Base-by-base conservation (phyloP, 2,329 filamentous ascomycete species). In the Botrytis aclada region DNA sequence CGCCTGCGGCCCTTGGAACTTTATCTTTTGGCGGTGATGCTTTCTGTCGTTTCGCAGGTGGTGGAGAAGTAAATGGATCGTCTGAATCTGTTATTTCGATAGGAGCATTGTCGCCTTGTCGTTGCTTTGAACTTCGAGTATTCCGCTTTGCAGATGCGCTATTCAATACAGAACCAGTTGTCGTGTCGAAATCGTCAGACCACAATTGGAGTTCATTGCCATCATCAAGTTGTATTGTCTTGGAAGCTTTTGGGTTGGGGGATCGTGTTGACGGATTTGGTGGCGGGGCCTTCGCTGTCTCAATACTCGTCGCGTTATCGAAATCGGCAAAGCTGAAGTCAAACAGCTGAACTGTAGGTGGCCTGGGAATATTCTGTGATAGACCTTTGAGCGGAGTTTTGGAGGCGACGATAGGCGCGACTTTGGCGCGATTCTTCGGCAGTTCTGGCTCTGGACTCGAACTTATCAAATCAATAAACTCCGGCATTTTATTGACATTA, bases 131-230 rank as follows among this genome's bases (percentile, higher is more conserved):
- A 14, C 5, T 39, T 47, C 22, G 39, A 16, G 47, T 22, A 58
- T 71, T 43, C 29, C 22, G 37, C 29, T 71, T 56, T 29, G 62
- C n/a, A 43, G 70, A 10, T 58, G 61, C 34, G 22, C 39, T 29
- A 45, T 58, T 58, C 20, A 60, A 20, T 16, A 58, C 22, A n/a
- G 70, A 71, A 16, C 37, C 70, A 7, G 82, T 79, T 0, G 82
- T 84, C 12, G 80, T 81, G 60, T 86, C 83, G 66, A 84, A 84
- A 61, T 86, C 84, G 58, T 74, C 72, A n/a, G 72, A 72, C 34
- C 56, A 47, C 43, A 67, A 51, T 39, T 69, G 60, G 41, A 63
- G 10, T 39, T 45, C 34, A 32, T 72, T 67, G 29, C 47, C 62
- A 39, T 67, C 51, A 9, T 64, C 69, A 8, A 71, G 43, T 8